A percentile compares a stretch with the other conserved stretches of the same genome.
These are phyloP conservation scores for Hypoxylon trugodes DNA, from an alignment of 495 filamentous ascomycete genomes.

Conservation along the genomic window DNA sequence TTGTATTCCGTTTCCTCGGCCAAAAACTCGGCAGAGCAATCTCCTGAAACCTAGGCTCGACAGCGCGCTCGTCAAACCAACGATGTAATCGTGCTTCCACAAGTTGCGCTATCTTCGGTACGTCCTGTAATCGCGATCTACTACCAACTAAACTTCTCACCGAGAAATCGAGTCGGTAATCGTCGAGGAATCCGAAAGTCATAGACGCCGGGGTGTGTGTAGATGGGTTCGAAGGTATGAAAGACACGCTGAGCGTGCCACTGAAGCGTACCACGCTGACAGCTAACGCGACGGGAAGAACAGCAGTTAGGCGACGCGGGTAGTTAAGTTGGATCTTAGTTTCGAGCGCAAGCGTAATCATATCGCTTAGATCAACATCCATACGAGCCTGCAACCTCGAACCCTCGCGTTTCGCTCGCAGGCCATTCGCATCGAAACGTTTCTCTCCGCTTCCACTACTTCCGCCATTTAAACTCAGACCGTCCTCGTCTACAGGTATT, in stretches of 20 bases:
- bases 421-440: slow-evolving; percentile 52
- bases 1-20: slow-evolving; percentile 86
- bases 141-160: slow-evolving; percentile 93
- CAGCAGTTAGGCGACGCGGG: slow-evolving; percentile 84
- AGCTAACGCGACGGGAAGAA: slow-evolving; percentile 90
- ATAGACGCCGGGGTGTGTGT: slow-evolving; percentile 76
- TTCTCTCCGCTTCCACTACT: slow-evolving; percentile 54
- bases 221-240: slow-evolving; percentile 74
- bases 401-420: slow-evolving; percentile 65
- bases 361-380: slow-evolving; percentile 96
- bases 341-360: slow-evolving; percentile 92
- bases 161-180: slow-evolving; percentile 92
- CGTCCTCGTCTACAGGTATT: slow-evolving; percentile 80
- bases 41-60: slow-evolving; percentile 95
- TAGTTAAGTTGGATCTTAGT: slow-evolving; percentile 95
- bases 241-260: slow-evolving; percentile 90
- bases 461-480: slow-evolving; percentile 52
- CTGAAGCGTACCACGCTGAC: slow-evolving; percentile 93
- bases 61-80: slow-evolving; percentile 97
- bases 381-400: slow-evolving; percentile 87
- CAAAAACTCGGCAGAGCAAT: slow-evolving; percentile 92
- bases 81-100: slow-evolving; percentile 89
- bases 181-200: slow-evolving; percentile 92
- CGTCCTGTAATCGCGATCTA: slow-evolving; percentile 88
- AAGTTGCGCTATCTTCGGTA: slow-evolving; percentile 96